Evolutionary conservation across 768 basidiomycete genomes (phyloP).

Genomic region (Mycena capillaripes): DNA sequence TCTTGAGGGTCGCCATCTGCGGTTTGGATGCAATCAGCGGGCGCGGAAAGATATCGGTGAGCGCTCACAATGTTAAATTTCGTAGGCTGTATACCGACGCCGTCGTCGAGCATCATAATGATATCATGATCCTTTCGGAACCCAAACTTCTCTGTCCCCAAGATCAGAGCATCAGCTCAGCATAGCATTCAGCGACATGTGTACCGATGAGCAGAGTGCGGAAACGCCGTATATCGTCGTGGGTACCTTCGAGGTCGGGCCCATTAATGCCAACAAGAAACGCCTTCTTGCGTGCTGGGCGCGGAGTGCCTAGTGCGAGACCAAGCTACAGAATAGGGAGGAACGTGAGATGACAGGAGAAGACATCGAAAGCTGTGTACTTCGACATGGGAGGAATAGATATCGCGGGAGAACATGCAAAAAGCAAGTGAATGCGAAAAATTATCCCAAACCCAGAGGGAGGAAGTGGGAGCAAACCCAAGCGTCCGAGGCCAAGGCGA

Average conservation of each 20-base stretch:
- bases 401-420: not conserved
- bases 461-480: no score
- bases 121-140: not conserved
- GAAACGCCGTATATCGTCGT: not conserved
- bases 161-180: not conserved
- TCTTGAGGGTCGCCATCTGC: slow-evolving; percentile 4
- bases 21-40: not conserved
- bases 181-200: not conserved
- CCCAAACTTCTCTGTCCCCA: not conserved
- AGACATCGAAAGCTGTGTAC: not conserved
- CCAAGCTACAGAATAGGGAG: not conserved
- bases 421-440: no score
- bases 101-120: slow-evolving; percentile 16
- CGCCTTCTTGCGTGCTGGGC: not conserved
- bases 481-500: no score
- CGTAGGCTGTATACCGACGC: not conserved
- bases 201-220: not conserved
- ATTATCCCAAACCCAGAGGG: no score
- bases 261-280: not conserved
- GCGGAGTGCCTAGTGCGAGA: not conserved
- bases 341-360: not conserved
- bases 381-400: not conserved
- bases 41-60: not conserved
- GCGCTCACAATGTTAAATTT: slow-evolving; percentile 8
- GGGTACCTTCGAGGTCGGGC: not conserved